These are phyloP conservation scores for Penicillium sp. DNA, from an alignment of 2,329 filamentous ascomycete genomes.

Conservation along the genomic window DNA sequence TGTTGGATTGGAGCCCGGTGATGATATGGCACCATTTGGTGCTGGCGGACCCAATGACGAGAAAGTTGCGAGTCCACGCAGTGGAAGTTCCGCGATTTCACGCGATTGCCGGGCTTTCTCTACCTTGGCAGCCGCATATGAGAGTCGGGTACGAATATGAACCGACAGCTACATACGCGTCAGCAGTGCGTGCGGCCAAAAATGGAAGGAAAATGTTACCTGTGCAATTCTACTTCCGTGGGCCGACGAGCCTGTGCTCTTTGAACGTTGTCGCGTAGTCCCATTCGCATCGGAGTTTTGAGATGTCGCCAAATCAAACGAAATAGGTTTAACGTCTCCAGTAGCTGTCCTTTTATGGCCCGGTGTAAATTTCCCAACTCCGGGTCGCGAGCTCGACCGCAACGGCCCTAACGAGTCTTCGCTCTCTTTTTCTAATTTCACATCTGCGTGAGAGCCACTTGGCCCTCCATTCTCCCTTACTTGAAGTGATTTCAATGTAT, in stretches of 20 bases:
- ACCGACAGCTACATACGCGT: constrained; percentile 59
- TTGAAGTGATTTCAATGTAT: constrained; percentile 3
- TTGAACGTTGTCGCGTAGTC: constrained; percentile 53
- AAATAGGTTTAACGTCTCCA: constrained; percentile 61
- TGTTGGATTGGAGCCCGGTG: constrained; percentile 17
- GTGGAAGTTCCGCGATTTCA: constrained; percentile 45
- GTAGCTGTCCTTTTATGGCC: constrained; percentile 72
- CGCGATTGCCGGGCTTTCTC: constrained; percentile 78
- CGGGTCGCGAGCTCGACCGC: constrained; percentile 1
- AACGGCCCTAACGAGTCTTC: constrained; percentile 16
- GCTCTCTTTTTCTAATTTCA: constrained; percentile 9
- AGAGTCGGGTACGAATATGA: constrained; percentile 75
- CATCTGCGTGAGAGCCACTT: constrained; percentile 7
- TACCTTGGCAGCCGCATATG: constrained; percentile 91
- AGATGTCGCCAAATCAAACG: constrained; percentile 14
- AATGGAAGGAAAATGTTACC: constrained; percentile 47
- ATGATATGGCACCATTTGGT: constrained; percentile 63
- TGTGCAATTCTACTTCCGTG: constrained; percentile 70
- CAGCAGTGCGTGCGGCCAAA: constrained; percentile 12
- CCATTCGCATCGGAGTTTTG: constrained; percentile 33
- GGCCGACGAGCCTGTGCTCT: constrained; percentile 66
- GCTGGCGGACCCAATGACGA: constrained; percentile 44
- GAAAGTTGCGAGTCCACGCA: constrained; percentile 13
- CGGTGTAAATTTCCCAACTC: constrained; percentile 12
- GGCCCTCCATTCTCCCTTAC: constrained; percentile 8